Conservation (phyloP, 2,329 filamentous ascomycete species). For the Fusarium buxicola region DNA sequence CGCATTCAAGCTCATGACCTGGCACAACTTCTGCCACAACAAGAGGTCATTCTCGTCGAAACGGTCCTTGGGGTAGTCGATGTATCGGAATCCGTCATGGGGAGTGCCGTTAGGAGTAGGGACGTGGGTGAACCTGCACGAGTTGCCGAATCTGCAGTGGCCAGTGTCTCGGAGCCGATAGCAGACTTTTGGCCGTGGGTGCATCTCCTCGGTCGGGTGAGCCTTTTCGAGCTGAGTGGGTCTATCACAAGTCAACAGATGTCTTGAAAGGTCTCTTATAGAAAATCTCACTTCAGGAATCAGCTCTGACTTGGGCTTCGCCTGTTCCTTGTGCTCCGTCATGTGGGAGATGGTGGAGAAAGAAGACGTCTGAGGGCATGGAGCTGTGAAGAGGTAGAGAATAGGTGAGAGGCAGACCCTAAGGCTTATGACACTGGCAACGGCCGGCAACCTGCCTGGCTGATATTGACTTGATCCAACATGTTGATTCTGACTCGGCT, state of each 20-base stretch:
- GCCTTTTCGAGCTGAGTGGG: no score
- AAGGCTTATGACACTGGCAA: neutral
- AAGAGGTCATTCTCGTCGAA: constrained; percentile 7
- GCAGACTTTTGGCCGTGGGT: neutral
- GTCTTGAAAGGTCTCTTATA: no score
- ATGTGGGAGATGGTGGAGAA: neutral
- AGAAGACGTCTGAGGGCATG: no score
- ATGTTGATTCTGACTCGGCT: no score
- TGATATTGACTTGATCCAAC: no score
- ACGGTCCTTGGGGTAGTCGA: no score
- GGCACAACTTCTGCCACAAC: constrained; percentile 25
- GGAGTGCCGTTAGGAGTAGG: no score
- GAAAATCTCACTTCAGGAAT: no score
- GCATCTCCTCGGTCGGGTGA: neutral
- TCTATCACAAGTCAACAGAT: no score
- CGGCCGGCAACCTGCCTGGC: neutral
- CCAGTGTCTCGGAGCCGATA: neutral
- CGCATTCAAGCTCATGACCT: constrained; percentile 5
- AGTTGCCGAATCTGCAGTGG: neutral
- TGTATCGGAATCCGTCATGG: no score
- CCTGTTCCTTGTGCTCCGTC: no score
- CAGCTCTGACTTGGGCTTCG: no score
- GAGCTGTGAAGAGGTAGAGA: neutral
- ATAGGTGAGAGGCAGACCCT: neutral
- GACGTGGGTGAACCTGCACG: constrained; percentile 13